These are phyloP conservation scores for Penicillium paneum DNA, from an alignment of 2,329 filamentous ascomycete genomes.

Conservation along the genomic window DNA sequence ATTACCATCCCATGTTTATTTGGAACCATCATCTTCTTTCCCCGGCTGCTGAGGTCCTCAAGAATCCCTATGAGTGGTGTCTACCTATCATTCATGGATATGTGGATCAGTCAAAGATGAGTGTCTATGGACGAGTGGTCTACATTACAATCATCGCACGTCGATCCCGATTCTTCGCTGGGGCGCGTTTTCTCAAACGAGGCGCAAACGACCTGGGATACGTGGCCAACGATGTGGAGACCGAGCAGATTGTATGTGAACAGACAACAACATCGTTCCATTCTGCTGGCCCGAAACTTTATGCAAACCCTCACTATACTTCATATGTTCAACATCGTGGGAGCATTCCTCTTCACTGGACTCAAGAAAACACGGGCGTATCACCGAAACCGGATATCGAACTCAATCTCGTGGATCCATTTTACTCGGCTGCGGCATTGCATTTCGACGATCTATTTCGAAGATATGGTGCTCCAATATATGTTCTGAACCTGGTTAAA, in stretches of 20 bases:
- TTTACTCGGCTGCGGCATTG: constrained; percentile 85
- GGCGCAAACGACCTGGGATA: constrained; percentile 93
- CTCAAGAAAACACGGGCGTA: constrained; percentile 90
- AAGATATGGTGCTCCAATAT: constrained; percentile 87
- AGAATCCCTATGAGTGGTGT: constrained; percentile 91
- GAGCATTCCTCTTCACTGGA: constrained; percentile 96
- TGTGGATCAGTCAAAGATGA: constrained; percentile 82
- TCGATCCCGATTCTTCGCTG: constrained; percentile 88
- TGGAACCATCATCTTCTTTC: constrained; percentile 91
- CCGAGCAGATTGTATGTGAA: constrained; percentile 96
- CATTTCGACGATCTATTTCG: constrained; percentile 95
- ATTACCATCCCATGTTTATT: constrained; percentile 95
- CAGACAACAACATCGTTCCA: constrained; percentile 94
- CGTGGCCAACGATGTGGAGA: constrained; percentile 98
- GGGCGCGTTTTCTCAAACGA: constrained; percentile 88
- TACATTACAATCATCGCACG: constrained; percentile 93
- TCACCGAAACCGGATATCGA: constrained; percentile 96
- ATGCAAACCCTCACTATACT: constrained; percentile 85
- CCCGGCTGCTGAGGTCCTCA: constrained; percentile 67
- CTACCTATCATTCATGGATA: constrained; percentile 94
- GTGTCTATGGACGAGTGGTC: constrained; percentile 81
- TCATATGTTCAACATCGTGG: constrained; percentile 96
- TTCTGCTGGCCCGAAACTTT: constrained; percentile 78
- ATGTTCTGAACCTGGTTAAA: constrained; percentile 89
- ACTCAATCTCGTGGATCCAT: constrained; percentile 91